Evolutionary conservation across 805 yeast genomes (phyloP).

Genomic region (Clavispora asparagi): DNA sequence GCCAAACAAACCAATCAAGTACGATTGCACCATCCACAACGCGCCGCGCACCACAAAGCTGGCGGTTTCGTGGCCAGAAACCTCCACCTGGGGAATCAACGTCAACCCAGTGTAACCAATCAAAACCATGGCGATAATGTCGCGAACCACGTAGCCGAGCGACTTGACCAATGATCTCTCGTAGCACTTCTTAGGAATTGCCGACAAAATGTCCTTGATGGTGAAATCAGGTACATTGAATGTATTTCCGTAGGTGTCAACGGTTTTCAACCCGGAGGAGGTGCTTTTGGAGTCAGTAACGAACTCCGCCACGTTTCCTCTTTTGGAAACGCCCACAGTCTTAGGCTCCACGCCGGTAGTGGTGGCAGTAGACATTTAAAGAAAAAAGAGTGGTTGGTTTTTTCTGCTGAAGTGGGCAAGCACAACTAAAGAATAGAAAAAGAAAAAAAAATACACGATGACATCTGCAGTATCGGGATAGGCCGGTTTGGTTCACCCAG

Average conservation of each 20-base stretch:
- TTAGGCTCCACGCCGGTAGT: not conserved
- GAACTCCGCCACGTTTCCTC: slow-evolving; percentile 2
- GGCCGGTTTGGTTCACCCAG: not conserved
- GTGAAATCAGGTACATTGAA: slow-evolving; percentile 60
- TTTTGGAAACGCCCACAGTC: not conserved
- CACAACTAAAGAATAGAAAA: not conserved
- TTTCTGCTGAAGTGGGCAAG: not conserved
- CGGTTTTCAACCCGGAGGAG: slow-evolving; percentile 26
- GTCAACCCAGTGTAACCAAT: slow-evolving; percentile 40
- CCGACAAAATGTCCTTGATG: slow-evolving; percentile 51
- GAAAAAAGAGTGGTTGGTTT: not conserved
- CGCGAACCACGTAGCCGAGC: slow-evolving; percentile 49
- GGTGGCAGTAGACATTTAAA: not conserved
- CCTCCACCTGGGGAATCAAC: slow-evolving; percentile 42
- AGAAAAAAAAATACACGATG: not conserved
- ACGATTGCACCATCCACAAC: slow-evolving; percentile 38
- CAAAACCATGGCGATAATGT: slow-evolving; percentile 39
- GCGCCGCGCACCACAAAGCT: slow-evolving; percentile 30
- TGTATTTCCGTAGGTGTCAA: slow-evolving; percentile 48
- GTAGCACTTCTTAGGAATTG: slow-evolving; percentile 59
- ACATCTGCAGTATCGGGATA: not conserved
- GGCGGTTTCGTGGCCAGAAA: slow-evolving; percentile 21
- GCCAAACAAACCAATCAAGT: slow-evolving; percentile 43
- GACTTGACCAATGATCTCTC: slow-evolving; percentile 48
- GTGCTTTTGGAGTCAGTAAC: not conserved